These are phyloP conservation scores for Aspergillus wentii DNA, from an alignment of 495 filamentous ascomycete genomes.

Conservation along the genomic window DNA sequence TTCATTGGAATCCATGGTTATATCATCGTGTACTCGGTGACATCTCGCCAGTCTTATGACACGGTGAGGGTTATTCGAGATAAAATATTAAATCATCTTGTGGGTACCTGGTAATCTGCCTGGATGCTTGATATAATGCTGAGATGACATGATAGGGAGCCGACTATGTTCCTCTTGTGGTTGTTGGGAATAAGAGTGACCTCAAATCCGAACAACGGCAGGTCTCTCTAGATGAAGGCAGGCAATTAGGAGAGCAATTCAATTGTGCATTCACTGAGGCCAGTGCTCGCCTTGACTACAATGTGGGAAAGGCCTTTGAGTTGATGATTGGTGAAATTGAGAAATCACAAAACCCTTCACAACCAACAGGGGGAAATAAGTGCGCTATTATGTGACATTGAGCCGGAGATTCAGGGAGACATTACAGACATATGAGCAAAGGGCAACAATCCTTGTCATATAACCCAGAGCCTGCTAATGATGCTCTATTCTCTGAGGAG, in stretches of 20 bases:
- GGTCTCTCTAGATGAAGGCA: constrained; percentile 79
- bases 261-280: constrained; percentile 94
- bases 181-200: constrained; percentile 97
- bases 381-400: constrained; percentile 75
- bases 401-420: too few species aligned
- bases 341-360: constrained; percentile 85
- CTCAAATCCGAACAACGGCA: constrained; percentile 89
- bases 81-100: constrained; percentile 95
- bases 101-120: constrained; percentile 37
- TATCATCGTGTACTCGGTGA: constrained; percentile 95
- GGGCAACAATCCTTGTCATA: too few species aligned
- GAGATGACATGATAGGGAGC: constrained; percentile 58
- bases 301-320: constrained; percentile 90
- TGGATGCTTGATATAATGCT: constrained; percentile 1
- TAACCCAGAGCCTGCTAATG: too few species aligned
- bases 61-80: constrained; percentile 94
- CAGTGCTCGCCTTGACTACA: constrained; percentile 87
- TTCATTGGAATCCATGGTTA: constrained; percentile 99
- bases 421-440: too few species aligned
- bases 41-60: constrained; percentile 89
- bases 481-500: too few species aligned
- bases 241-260: constrained; percentile 74
- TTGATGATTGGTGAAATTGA: constrained; percentile 93
- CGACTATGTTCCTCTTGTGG: constrained; percentile 84
- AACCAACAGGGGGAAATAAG: constrained; percentile 72